These are phyloP conservation scores for Punctularia strigosozonata DNA, from an alignment of 768 basidiomycete species.

Conservation along the genomic window DNA sequence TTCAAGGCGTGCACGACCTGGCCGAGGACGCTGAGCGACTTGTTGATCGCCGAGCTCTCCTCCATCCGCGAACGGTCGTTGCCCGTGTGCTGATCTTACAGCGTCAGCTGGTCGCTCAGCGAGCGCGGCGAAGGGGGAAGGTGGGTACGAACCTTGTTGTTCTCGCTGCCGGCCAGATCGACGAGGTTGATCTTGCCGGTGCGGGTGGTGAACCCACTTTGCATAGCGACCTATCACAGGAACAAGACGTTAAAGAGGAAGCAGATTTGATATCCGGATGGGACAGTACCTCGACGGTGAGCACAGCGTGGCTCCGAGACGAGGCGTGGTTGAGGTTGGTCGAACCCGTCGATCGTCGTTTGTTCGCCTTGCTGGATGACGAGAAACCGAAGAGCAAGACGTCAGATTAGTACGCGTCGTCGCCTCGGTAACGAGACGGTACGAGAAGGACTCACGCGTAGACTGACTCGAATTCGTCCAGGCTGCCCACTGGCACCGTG, in stretches of 20 bases:
- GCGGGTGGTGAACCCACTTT: too few species aligned
- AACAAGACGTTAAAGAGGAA: too few species aligned
- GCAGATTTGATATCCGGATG: too few species aligned
- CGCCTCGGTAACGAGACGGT: not conserved
- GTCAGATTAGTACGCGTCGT: not conserved
- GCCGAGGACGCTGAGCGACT: slow-evolving; percentile 74
- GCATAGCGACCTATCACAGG: too few species aligned
- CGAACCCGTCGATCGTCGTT: slow-evolving; percentile 73
- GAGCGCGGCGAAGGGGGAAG: not conserved
- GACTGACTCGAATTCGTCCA: slow-evolving; percentile 34
- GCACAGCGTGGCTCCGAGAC: slow-evolving; percentile 81
- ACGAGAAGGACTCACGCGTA: slow-evolving; percentile 27
- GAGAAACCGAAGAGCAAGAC: not conserved
- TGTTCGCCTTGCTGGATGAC: slow-evolving; percentile 47
- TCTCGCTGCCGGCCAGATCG: slow-evolving; percentile 86
- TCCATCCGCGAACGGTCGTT: slow-evolving; percentile 82
- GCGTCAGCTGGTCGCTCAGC: not conserved
- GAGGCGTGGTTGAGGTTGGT: slow-evolving; percentile 79
- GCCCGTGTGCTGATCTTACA: slow-evolving; percentile 47
- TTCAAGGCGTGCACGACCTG: slow-evolving; percentile 84
- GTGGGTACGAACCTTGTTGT: slow-evolving; percentile 54
- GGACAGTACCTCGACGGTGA: slow-evolving; percentile 70
- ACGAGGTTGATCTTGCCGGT: slow-evolving; percentile 78
- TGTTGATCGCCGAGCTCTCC: slow-evolving; percentile 85
- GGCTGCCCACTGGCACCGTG: slow-evolving; percentile 22